These are phyloP conservation scores for Candida incommunis DNA, from an alignment of 805 yeast species.

Conservation along the genomic window DNA sequence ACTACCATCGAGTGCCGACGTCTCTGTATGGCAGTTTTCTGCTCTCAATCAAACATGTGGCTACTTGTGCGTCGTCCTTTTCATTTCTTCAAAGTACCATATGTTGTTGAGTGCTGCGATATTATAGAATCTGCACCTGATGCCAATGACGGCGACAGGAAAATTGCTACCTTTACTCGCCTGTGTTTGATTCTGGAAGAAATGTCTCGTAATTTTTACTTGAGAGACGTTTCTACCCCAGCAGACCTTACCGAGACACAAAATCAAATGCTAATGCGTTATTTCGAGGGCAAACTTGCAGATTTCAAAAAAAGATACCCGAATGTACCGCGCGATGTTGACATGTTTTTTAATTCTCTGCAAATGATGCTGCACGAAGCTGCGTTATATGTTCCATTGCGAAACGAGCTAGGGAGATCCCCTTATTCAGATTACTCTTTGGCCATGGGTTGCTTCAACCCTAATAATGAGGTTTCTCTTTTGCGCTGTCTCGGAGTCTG, in stretches of 20 bases:
- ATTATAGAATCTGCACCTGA: constrained; percentile 26
- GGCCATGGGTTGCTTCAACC: constrained; percentile 7
- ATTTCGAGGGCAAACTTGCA: constrained; percentile 33
- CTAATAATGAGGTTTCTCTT: constrained; percentile 7
- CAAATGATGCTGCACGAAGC: constrained; percentile 30
- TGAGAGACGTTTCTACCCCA: constrained; percentile 14
- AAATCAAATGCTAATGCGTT: constrained; percentile 27
- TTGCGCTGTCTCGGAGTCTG: constrained; percentile 8
- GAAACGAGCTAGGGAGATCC: constrained; percentile 11
- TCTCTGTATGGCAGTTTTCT: constrained; percentile 43
- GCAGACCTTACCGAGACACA: constrained; percentile 21
- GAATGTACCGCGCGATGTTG: constrained; percentile 23
- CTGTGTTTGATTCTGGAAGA: constrained; percentile 46
- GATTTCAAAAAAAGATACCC: constrained; percentile 25
- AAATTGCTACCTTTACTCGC: constrained; percentile 43
- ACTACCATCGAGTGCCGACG: constrained; percentile 32
- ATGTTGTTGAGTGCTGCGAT: constrained; percentile 43
- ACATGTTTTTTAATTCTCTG: constrained; percentile 39
- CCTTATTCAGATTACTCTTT: constrained; percentile 16
- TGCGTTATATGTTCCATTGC: constrained; percentile 9
- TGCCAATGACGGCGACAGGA: constrained; percentile 20
- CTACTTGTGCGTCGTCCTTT: constrained; percentile 48
- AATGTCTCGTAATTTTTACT: constrained; percentile 28
- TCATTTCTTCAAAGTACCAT: constrained; percentile 29
- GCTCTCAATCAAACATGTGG: constrained; percentile 46